Conservation (phyloP, 2,329 filamentous ascomycete genomes). For the Emmonsiellopsis sp. region DNA sequence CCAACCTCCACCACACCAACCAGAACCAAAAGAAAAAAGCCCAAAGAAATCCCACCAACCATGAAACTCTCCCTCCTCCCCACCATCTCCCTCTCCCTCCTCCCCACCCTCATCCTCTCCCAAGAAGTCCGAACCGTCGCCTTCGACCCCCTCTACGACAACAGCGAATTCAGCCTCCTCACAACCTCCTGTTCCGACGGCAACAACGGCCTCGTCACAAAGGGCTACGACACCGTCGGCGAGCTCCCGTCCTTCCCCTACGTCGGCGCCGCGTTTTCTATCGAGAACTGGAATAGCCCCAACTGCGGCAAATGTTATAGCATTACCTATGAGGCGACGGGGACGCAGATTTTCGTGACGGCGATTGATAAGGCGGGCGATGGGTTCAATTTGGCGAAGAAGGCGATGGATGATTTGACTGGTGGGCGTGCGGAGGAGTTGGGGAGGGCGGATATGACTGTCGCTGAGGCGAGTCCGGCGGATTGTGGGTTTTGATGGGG, state of each 20-base stretch:
- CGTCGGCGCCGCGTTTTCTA: slow-evolving; percentile 42
- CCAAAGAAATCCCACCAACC: neutral
- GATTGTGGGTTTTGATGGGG: neutral
- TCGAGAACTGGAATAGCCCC: slow-evolving; percentile 38
- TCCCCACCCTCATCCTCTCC: neutral
- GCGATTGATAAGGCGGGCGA: slow-evolving; percentile 39
- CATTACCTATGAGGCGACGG: slow-evolving; percentile 38
- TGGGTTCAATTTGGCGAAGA: slow-evolving; percentile 41
- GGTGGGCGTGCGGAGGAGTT: slow-evolving; percentile 34
- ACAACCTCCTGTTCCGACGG: slow-evolving; percentile 39
- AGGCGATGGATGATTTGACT: slow-evolving; percentile 43
- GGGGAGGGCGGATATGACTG: slow-evolving; percentile 20
- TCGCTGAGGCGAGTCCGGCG: neutral
- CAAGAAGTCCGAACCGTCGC: slow-evolving; percentile 44
- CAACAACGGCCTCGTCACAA: slow-evolving; percentile 22
- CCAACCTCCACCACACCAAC: neutral
- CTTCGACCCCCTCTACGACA: slow-evolving; percentile 65
- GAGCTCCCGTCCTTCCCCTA: slow-evolving; percentile 39
- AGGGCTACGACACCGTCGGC: slow-evolving; percentile 33
- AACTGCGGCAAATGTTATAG: slow-evolving; percentile 47
- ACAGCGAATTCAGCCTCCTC: slow-evolving; percentile 45
- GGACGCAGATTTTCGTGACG: slow-evolving; percentile 38
- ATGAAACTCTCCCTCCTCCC: neutral
- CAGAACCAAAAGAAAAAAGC: neutral
- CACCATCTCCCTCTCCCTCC: neutral